These are phyloP conservation scores for Penicillium angulare DNA, from an alignment of 495 filamentous ascomycete genomes.

Conservation along the genomic window DNA sequence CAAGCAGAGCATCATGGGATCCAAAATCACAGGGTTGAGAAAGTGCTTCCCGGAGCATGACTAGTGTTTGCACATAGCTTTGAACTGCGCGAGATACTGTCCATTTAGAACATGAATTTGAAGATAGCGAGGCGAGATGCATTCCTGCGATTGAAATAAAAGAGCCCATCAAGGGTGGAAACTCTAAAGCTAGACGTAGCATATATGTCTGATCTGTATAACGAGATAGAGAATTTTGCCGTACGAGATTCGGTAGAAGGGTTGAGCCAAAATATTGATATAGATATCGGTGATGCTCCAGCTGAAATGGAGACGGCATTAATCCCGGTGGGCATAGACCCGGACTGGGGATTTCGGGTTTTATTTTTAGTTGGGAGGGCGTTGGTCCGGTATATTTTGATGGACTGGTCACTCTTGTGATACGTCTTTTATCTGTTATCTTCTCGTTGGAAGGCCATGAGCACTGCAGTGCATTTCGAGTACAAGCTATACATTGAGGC, in stretches of 20 bases:
- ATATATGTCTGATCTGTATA: conserved; percentile 11
- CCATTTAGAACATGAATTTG: too few relatives aligned
- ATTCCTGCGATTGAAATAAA: conserved; percentile 14
- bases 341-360: neutral
- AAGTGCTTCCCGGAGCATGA: neutral
- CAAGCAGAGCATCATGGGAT: conserved; percentile 9
- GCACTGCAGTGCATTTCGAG: conserved; percentile 7
- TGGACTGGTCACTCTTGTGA: too few relatives aligned
- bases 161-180: conserved; percentile 13
- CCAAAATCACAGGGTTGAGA: neutral
- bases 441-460: conserved; percentile 7
- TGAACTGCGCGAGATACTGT: conserved; percentile 2
- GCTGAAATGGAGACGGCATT: conserved; percentile 12
- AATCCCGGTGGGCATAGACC: neutral
- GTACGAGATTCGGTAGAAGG: conserved; percentile 9
- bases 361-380: too few relatives aligned
- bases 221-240: conserved; percentile 5
- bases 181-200: conserved; percentile 11
- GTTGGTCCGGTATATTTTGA: too few relatives aligned
- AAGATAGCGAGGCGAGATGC: conserved; percentile 10
- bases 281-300: conserved; percentile 9
- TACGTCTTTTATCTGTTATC: too few relatives aligned
- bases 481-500: conserved; percentile 10
- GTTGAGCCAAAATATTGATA: conserved; percentile 9
- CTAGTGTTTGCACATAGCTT: conserved; percentile 11